Percentiles rank a stretch among this genome's conserved stretches.
Evolutionary conservation across 1,139 yeast species (phyloP).

Genomic region (Groenewaldozyma sp.): DNA sequence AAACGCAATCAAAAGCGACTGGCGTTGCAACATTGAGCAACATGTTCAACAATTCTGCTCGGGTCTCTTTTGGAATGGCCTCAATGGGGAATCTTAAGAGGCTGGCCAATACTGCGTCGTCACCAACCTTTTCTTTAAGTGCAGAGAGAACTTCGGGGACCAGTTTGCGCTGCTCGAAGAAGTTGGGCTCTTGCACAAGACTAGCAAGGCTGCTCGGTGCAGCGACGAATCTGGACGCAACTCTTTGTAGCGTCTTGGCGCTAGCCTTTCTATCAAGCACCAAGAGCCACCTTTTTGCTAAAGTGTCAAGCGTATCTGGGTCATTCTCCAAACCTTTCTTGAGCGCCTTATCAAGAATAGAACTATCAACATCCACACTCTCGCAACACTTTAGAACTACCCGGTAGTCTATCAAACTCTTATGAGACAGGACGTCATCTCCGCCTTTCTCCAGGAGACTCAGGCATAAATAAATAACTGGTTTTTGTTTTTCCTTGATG

Average conservation of each 20-base stretch:
- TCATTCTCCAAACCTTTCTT: constrained; percentile 1
- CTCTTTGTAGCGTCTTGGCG: constrained; percentile 11
- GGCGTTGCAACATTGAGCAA: constrained; percentile 2
- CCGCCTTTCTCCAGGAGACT: neutral
- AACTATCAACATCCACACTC: neutral
- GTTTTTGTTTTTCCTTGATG: neutral
- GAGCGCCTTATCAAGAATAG: neutral
- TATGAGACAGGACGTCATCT: neutral
- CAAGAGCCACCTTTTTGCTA: constrained; percentile 22
- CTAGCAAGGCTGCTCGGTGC: constrained; percentile 10
- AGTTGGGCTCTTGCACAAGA: constrained; percentile 14
- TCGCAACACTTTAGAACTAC: neutral
- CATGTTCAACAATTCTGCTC: constrained; percentile 8
- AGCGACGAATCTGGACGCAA: constrained; percentile 14
- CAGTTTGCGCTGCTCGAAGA: constrained; percentile 17
- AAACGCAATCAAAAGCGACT: neutral
- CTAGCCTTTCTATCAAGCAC: constrained; percentile 15
- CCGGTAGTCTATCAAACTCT: no score
- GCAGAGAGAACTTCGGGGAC: constrained; percentile 8
- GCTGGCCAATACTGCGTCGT: neutral
- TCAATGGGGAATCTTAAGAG: constrained; percentile 14
- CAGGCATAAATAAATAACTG: constrained; percentile 4
- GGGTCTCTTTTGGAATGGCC: constrained; percentile 9
- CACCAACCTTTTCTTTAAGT: constrained; percentile 12
- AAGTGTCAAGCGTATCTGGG: constrained; percentile 9